Base-by-base conservation (phyloP, 2,329 filamentous ascomycete genomes). In the Aspergillus sp. region DNA sequence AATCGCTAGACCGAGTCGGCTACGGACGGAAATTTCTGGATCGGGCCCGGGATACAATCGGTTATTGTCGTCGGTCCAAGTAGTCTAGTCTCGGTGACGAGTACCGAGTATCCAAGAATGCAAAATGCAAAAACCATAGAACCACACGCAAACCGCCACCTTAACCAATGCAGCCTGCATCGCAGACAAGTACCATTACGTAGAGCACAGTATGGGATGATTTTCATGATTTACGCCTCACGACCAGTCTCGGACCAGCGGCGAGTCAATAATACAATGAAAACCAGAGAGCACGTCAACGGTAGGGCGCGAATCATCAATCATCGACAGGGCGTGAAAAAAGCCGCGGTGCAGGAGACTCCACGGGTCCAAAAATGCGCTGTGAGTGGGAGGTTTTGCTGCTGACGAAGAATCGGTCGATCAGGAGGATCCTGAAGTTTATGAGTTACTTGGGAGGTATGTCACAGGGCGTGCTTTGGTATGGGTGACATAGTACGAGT, bases 41-140 rank as follows among this genome's bases (percentile, higher is more conserved):
- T 38, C 35, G 35, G 35, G 17, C 20, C 20, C 20, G 20, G 17
- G 9, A 38, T 15, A 38, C 6, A 19, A 38, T 17, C 35, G 35
- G 19, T 9, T 15, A 38, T 19, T 19, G 13, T 38, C 35, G 10
- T 19, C 17, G 35, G 20, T 22, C 20, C 20, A 22, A 22, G 4
- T 22, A 22, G 20, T 22, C 20, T 22, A 22, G 20, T 22, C 20
- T 37, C 17, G 17, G 52, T 12, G 43, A 48, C 20, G 33, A 22
- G 47, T 3, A 48, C 54, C 20, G 20, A 22, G 20, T 22, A 22
- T 22, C 20, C 20, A 10, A 55, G 61, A 52, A 58, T 60, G 4
- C 57, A 47, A 30, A 45, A 30, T 30, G 25, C 10, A 30, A 12
- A 12, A 10, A 10, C 9, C 25, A 27, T 27, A 9, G 25, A 10